Evolutionary conservation across 768 basidiomycete species (phyloP).

Genomic region (Chalciporus piperatus): DNA sequence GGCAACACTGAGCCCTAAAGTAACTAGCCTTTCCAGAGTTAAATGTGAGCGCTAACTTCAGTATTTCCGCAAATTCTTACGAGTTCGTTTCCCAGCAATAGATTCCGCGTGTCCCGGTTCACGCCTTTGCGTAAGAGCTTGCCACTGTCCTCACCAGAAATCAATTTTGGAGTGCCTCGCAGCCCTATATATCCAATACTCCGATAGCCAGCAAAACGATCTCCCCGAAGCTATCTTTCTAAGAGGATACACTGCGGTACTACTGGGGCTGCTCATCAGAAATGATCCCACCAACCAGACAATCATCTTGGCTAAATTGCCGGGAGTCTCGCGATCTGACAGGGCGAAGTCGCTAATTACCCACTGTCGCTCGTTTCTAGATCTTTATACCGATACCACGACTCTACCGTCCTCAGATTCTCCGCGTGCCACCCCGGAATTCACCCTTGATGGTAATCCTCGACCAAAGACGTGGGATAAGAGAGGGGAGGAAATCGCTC

Average conservation of each 20-base stretch:
- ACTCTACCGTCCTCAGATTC: slow-evolving; percentile 23
- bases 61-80: not conserved
- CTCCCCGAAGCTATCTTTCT: slow-evolving; percentile 50
- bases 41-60: slow-evolving; percentile 41
- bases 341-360: slow-evolving; percentile 34
- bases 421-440: slow-evolving; percentile 8
- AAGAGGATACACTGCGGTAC: slow-evolving; percentile 70
- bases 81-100: slow-evolving; percentile 39
- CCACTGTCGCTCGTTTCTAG: slow-evolving; percentile 40
- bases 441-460: not conserved
- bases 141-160: slow-evolving; percentile 47
- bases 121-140: slow-evolving; percentile 48
- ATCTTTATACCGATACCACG: slow-evolving; percentile 38
- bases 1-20: slow-evolving; percentile 55
- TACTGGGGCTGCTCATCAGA: slow-evolving; percentile 55
- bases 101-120: slow-evolving; percentile 49
- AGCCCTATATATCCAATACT: slow-evolving; percentile 45
- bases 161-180: slow-evolving; percentile 52
- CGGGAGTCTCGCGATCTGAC: slow-evolving; percentile 30
- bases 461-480: slow-evolving; percentile 19
- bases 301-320: slow-evolving; percentile 33
- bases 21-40: slow-evolving; percentile 44
- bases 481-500: slow-evolving; percentile 43
- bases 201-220: slow-evolving; percentile 13
- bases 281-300: slow-evolving; percentile 31